Base-by-base conservation (phyloP, 2,329 filamentous ascomycete species). In the Talaromyces funiculosus region DNA sequence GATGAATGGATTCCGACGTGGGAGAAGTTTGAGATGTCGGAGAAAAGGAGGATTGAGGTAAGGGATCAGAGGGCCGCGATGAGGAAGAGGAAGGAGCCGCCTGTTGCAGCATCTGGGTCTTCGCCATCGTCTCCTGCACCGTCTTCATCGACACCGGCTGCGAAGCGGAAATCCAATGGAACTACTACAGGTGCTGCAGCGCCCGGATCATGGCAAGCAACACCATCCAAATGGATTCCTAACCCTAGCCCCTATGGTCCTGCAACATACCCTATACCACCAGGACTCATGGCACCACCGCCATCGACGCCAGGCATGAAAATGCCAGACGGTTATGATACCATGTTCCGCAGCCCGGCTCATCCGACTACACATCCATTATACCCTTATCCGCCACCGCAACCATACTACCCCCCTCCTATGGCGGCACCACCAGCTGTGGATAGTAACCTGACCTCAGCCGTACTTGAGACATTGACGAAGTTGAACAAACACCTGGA, bases 1-100 rank as follows among this genome's bases (percentile, higher is more conserved):
- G 75, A 77, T 63, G 64, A 68, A n/a, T 77, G 74, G 74, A 72
- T 77, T 38, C 75, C 75, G 3, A 73, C 72, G 12, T 77, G 75
- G 75, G 68, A 69, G 63, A 69, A 69, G 37, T 76, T 73, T 67
- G 72, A 76, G 61, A 68, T 73, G 31, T 67, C 74, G 0, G 74
- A 77, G 63, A 71, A 70, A 6, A 65, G 65, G 31, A 69, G 74
- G 1, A 76, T 76, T 53, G 68, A 72, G 63, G 72, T 71, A 42
- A 68, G 74, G n/a, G 74, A 76, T 59, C 70, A 69, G 35, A 67
- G 67, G 24, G 64, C 62, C 6, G 57, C 61, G 4, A 49, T 29
- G 33, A 63, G 61, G 42, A 67, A 70, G 29, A 70, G 72, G 62
- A 62, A 71, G 38, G 70, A 71, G 60, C 62, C 63, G 38, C 58